Percentiles rank a stretch among this genome's conserved stretches.
Evolutionary conservation across 371 early-diverging fungal genomes (phyloP).

Genomic region (Polyrhizophydium stewartii): DNA sequence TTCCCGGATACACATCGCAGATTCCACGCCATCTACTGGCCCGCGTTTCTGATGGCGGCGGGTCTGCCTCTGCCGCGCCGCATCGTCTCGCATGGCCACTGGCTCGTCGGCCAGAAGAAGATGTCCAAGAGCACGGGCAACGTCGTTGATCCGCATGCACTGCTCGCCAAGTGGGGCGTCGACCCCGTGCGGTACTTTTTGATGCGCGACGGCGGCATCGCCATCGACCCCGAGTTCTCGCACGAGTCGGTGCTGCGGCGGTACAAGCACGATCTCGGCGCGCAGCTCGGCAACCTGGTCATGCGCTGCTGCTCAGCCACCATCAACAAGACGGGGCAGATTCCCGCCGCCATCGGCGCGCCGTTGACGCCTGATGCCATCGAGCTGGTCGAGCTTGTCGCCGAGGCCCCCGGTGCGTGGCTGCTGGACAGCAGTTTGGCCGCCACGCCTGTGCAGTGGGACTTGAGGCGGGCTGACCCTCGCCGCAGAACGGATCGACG

Average conservation of each 20-base stretch:
- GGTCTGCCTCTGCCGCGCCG: constrained; percentile 68
- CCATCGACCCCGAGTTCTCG: constrained; percentile 80
- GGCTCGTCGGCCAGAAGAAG: constrained; percentile 82
- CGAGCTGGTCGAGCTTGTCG: neutral
- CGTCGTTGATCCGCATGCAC: constrained; percentile 78
- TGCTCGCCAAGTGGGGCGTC: constrained; percentile 68
- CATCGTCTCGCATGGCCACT: constrained; percentile 90
- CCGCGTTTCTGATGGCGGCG: constrained; percentile 89
- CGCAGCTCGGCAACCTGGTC: constrained; percentile 85
- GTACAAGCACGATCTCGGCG: constrained; percentile 75
- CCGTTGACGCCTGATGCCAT: neutral
- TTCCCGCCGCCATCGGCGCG: neutral
- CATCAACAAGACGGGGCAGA: constrained; percentile 40
- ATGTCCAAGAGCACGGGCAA: constrained; percentile 94
- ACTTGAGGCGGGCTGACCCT: too few species aligned
- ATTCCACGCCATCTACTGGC: constrained; percentile 96
- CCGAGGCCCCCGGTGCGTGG: neutral
- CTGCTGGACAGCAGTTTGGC: too few species aligned
- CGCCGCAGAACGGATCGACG: constrained; percentile 6
- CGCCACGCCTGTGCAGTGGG: too few species aligned
- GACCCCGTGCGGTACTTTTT: constrained; percentile 90
- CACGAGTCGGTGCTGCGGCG: constrained; percentile 56
- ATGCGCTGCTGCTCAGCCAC: constrained; percentile 56
- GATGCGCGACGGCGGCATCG: constrained; percentile 83
- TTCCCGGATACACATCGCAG: constrained; percentile 23